phyloP scores from a whole-genome alignment of 257 asterid species.

The Coffea eugenioides region DNA sequence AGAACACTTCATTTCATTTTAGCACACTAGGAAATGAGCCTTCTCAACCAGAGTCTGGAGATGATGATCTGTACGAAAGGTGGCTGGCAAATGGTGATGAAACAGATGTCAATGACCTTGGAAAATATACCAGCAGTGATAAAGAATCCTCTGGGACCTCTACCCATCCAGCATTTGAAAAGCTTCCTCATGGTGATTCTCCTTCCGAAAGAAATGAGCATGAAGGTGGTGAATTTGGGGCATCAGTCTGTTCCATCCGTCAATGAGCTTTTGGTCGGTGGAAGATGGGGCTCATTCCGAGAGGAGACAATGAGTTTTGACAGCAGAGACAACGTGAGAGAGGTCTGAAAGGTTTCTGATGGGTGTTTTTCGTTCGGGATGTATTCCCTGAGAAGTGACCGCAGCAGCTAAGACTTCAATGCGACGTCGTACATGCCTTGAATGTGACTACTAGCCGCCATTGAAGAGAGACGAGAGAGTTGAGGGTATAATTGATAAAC shows the following conservation, averaged over 20 bases:
- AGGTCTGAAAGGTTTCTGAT: constrained; percentile 62
- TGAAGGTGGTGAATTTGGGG: constrained; percentile 11
- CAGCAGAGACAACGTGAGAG: constrained; percentile 49
- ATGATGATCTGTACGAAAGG: no score
- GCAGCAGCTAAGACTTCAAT: constrained; percentile 62
- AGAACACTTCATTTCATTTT: constrained; percentile 23
- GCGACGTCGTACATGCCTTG: constrained; percentile 43
- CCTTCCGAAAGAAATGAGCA: constrained; percentile 14
- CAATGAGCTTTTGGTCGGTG: constrained; percentile 34
- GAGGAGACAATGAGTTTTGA: constrained; percentile 57
- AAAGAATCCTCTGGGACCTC: no score
- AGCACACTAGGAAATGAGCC: constrained; percentile 28
- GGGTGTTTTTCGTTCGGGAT: constrained; percentile 73
- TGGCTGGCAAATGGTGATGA: no score
- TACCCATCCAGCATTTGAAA: no score
- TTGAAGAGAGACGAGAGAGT: constrained; percentile 17
- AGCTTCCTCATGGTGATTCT: constrained; percentile 7
- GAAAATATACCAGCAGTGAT: no score
- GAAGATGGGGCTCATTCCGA: constrained; percentile 45
- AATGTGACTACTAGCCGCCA: constrained; percentile 43
- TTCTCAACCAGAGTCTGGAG: not conserved
- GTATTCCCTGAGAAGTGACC: constrained; percentile 56
- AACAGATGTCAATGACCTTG: no score
- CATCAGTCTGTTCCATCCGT: constrained; percentile 51
- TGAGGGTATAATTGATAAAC: constrained; percentile 39